These are phyloP conservation scores for Penicillium robsamsonii DNA, from an alignment of 495 filamentous ascomycete species.

Conservation along the genomic window DNA sequence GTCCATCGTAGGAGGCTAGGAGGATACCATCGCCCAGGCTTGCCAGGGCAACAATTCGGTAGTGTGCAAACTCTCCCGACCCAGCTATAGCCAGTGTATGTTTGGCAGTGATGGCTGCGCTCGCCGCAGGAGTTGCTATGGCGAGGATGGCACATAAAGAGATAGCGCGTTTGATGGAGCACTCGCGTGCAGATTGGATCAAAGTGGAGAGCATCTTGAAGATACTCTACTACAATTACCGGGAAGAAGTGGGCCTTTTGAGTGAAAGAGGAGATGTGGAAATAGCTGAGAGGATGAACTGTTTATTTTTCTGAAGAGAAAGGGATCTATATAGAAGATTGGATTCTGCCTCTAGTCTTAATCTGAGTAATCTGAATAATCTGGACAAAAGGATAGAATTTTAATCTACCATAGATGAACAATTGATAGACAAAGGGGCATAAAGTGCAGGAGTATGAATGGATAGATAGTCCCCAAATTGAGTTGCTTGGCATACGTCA, in stretches of 20 bases:
- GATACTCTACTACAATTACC: background rate
- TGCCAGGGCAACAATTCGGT: background rate
- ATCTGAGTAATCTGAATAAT: background rate
- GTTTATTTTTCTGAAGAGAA: no score
- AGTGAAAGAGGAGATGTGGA: background rate
- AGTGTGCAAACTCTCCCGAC: background rate
- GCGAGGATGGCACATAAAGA: background rate
- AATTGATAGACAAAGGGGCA: no score
- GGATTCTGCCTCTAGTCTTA: no score
- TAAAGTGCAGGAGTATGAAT: no score
- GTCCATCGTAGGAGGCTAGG: background rate
- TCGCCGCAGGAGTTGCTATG: background rate
- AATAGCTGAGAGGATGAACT: background rate
- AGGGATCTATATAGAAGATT: background rate
- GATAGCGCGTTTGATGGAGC: background rate
- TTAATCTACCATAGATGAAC: background rate
- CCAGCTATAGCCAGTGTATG: background rate
- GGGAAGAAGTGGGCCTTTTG: background rate
- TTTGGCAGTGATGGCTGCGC: background rate
- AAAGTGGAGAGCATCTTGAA: background rate
- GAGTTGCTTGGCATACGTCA: background rate
- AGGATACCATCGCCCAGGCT: background rate
- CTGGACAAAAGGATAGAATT: background rate
- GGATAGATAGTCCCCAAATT: background rate
- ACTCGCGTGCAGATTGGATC: background rate